phyloP scores from a whole-genome alignment of 2,329 filamentous ascomycete genomes.

The Ramularia endophylla region DNA sequence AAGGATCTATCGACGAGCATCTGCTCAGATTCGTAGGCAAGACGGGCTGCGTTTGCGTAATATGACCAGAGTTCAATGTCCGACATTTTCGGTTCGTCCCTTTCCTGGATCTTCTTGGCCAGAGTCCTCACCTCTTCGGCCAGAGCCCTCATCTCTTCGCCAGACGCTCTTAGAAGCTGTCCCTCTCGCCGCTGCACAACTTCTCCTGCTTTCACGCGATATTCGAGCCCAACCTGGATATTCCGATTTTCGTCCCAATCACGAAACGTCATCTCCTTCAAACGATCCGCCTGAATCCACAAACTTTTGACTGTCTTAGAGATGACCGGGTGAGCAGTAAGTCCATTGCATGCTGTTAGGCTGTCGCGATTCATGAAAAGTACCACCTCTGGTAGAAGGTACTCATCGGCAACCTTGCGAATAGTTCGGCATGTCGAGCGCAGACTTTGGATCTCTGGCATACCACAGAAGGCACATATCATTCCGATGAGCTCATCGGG shows the following conservation, averaged over 20 bases:
- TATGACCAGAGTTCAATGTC: too few species aligned
- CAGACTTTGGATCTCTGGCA: neutral
- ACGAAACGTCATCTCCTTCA: neutral
- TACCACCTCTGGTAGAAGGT: neutral
- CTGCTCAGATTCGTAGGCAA: neutral
- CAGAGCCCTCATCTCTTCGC: too few species aligned
- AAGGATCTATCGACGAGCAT: neutral
- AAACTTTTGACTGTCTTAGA: neutral
- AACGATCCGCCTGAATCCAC: neutral
- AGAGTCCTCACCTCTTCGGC: too few species aligned
- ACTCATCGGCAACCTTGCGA: neutral
- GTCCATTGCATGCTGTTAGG: neutral
- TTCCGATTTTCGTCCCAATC: neutral
- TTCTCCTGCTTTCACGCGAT: too few species aligned
- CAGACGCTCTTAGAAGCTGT: too few species aligned
- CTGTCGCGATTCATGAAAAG: neutral
- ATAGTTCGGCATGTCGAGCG: neutral
- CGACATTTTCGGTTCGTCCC: too few species aligned
- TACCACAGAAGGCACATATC: neutral
- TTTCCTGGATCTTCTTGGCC: too few species aligned
- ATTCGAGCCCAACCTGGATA: too few species aligned
- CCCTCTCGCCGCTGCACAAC: too few species aligned
- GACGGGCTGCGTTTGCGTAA: neutral
- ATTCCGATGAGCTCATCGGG: neutral
- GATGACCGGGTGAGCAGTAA: neutral